Percentiles rank a stretch among this genome's conserved stretches.
Conservation (phyloP, 2,329 filamentous ascomycete genomes). For the Neopestalotiopsis sp. region DNA sequence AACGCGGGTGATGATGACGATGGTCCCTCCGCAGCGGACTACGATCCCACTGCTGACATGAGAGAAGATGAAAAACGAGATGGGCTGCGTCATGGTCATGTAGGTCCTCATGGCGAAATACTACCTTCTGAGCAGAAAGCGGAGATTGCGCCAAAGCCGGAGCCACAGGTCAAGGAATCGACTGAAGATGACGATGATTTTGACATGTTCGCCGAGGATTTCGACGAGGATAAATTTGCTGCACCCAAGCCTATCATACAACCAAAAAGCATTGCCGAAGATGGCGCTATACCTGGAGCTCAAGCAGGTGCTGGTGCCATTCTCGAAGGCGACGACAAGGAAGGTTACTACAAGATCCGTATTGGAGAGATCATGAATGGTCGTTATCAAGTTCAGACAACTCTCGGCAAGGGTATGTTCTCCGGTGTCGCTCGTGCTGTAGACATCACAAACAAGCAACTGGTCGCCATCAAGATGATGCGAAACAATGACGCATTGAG, state of each 20-base stretch:
- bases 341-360: slow-evolving; percentile 96
- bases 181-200: slow-evolving; percentile 65
- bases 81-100: slow-evolving; percentile 57
- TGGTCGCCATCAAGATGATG: slow-evolving; percentile 98
- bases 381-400: slow-evolving; percentile 87
- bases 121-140: slow-evolving; percentile 44
- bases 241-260: slow-evolving; percentile 51
- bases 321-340: slow-evolving; percentile 90
- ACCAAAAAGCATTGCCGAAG: slow-evolving; percentile 44
- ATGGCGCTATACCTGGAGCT: slow-evolving; percentile 53
- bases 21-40: slow-evolving; percentile 77
- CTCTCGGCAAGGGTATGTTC: slow-evolving; percentile 93
- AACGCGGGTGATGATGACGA: slow-evolving; percentile 56
- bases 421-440: slow-evolving; percentile 91
- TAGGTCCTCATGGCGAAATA: slow-evolving; percentile 63
- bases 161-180: slow-evolving; percentile 48
- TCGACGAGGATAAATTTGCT: slow-evolving; percentile 69
- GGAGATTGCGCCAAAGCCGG: slow-evolving; percentile 41
- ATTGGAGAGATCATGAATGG: slow-evolving; percentile 88
- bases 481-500: slow-evolving; percentile 92
- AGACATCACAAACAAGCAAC: slow-evolving; percentile 73
- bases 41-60: slow-evolving; percentile 79
- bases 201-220: slow-evolving; percentile 90
- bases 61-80: slow-evolving; percentile 71
- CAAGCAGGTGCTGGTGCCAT: slow-evolving; percentile 71